phyloP scores from a whole-genome alignment of 768 basidiomycete species.

The Suillus plorans region DNA sequence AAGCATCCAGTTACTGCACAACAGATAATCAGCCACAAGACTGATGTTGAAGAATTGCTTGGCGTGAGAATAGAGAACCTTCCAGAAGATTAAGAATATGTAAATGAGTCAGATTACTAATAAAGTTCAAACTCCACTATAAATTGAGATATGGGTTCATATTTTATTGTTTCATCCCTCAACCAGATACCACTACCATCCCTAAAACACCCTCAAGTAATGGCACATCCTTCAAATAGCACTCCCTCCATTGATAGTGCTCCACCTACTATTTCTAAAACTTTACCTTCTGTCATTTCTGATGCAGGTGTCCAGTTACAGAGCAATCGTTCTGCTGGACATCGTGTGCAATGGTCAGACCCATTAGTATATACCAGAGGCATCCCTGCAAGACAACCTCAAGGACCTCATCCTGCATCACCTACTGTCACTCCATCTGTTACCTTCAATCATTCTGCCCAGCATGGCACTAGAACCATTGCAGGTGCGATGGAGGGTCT shows the following conservation, averaged over 20 bases:
- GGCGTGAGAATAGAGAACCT: not conserved
- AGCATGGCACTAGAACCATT: not conserved
- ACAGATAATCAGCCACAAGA: not conserved
- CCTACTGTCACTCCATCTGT: not conserved
- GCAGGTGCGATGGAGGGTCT: not conserved
- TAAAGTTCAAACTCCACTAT: conserved; percentile 4
- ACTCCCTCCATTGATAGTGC: not conserved
- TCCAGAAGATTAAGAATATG: not conserved
- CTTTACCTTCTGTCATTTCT: not conserved
- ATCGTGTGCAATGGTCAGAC: conserved; percentile 7
- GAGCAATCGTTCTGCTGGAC: not conserved
- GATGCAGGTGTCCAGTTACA: not conserved
- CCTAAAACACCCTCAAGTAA: not conserved
- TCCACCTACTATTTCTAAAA: not conserved
- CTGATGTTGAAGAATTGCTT: not conserved
- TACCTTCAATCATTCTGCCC: not conserved
- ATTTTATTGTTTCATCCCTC: not conserved
- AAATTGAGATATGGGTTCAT: not conserved
- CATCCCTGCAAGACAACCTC: conserved; percentile 2
- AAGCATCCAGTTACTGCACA: not conserved
- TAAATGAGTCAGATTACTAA: not conserved
- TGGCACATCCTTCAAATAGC: not conserved
- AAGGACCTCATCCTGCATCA: not conserved
- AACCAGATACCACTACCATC: not conserved
- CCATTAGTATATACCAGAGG: conserved; percentile 1